Evolutionary conservation across 768 basidiomycete species (phyloP).

Genomic region (Leucosporidium creatinivorum): DNA sequence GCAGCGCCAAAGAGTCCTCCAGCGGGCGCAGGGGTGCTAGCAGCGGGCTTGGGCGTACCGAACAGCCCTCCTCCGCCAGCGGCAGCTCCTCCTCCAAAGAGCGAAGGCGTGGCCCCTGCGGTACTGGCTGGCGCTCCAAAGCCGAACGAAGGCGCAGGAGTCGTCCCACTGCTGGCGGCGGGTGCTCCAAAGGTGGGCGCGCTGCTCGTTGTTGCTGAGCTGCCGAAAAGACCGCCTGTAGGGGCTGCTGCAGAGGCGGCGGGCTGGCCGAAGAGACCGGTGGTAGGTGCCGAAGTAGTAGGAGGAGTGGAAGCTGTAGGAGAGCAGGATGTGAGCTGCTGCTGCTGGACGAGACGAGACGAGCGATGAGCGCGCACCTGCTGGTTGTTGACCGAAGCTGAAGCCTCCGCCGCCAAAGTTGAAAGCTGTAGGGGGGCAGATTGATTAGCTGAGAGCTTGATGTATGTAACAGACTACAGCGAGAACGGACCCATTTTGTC

Average conservation of each 20-base stretch:
- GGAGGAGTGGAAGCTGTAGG: background rate
- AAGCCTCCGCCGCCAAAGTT: constrained; percentile 30
- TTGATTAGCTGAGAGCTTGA: background rate
- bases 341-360: background rate
- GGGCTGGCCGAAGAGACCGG: background rate
- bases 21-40: background rate
- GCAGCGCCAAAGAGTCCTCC: constrained; percentile 9
- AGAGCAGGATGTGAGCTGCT: background rate
- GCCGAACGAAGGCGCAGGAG: constrained; percentile 10
- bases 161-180: background rate
- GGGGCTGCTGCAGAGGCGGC: constrained; percentile 9
- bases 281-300: background rate
- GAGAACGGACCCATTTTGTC: too few relatives aligned
- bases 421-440: constrained; percentile 10
- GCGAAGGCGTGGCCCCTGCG: background rate
- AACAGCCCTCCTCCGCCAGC: background rate
- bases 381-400: constrained; percentile 20
- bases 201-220: background rate
- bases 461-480: too few relatives aligned
- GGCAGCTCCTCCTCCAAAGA: background rate
- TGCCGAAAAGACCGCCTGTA: constrained; percentile 21
- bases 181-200: background rate
- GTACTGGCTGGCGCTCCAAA: constrained; percentile 7
- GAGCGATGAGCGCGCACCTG: background rate
- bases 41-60: background rate